Percentiles rank a stretch among this genome's conserved stretches.
These are phyloP conservation scores for Parmales sp. DNA, from an alignment of 108 stramenopile genomes.

Conservation along the genomic window DNA sequence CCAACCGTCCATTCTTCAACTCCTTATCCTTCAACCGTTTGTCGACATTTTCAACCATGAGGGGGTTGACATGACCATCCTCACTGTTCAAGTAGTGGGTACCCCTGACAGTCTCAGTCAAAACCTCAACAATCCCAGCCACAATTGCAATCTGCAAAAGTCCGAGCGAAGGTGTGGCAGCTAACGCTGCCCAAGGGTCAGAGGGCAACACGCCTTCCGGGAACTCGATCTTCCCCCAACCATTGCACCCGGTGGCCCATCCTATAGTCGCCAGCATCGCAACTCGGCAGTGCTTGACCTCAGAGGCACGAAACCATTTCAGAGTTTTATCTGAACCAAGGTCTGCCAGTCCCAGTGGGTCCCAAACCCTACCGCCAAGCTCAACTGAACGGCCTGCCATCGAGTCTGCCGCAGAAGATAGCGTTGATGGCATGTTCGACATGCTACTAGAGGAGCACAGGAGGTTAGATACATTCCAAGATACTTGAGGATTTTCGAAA, in stretches of 20 bases:
- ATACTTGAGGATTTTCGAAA: no score
- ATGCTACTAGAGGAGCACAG: no score
- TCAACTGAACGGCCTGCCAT: conserved; percentile 4
- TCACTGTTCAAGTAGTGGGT: background rate
- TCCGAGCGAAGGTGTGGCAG: background rate
- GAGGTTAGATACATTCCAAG: no score
- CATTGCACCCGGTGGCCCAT: background rate
- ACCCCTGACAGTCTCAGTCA: conserved; percentile 1
- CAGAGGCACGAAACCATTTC: conserved; percentile 42
- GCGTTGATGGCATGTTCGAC: no score
- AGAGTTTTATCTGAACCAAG: conserved; percentile 37
- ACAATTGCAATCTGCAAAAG: background rate
- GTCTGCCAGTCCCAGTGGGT: conserved; percentile 24
- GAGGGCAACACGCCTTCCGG: background rate
- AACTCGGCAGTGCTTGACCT: conserved; percentile 58
- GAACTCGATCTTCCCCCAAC: conserved; percentile 2
- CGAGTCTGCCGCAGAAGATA: background rate
- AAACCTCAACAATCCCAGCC: background rate
- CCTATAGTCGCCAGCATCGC: conserved; percentile 45
- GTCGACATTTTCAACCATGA: background rate
- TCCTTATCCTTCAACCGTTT: conserved; percentile 18
- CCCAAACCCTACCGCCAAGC: conserved; percentile 2
- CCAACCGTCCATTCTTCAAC: conserved; percentile 43
- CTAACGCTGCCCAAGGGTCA: background rate
- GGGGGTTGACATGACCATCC: conserved; percentile 4